Conservation (phyloP, 345 rosid species). For the Moringa oleifera region DNA sequence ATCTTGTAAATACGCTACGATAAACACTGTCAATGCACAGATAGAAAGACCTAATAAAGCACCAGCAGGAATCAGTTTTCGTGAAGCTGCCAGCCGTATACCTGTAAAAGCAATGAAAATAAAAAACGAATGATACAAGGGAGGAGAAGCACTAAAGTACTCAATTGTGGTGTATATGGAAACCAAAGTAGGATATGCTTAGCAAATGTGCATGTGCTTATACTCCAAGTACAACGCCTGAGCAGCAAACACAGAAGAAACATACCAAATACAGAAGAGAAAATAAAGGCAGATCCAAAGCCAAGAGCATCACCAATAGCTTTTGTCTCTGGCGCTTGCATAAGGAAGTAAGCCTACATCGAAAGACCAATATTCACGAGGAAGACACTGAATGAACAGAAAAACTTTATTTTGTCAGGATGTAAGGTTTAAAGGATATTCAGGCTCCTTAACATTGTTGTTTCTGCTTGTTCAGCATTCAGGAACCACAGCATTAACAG, state of each 20-base stretch:
- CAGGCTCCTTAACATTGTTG: no score
- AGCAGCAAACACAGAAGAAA: background rate
- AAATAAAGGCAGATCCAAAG: slow-evolving; percentile 73
- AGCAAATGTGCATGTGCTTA: slow-evolving; percentile 1
- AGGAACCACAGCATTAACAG: no score
- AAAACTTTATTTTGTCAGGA: no score
- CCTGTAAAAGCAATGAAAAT: slow-evolving; percentile 36
- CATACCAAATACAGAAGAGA: slow-evolving; percentile 68
- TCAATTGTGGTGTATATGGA: background rate
- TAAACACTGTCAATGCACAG: slow-evolving; percentile 48
- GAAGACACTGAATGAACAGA: no score
- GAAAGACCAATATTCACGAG: background rate
- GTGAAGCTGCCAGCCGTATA: slow-evolving; percentile 61
- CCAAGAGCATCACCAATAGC: slow-evolving; percentile 71
- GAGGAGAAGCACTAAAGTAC: background rate
- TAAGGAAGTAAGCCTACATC: slow-evolving; percentile 55
- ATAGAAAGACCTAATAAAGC: slow-evolving; percentile 60
- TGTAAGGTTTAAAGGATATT: no score
- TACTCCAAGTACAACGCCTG: background rate
- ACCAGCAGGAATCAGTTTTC: slow-evolving; percentile 62
- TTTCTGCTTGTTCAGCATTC: no score
- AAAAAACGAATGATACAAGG: background rate
- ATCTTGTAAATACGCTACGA: slow-evolving; percentile 48
- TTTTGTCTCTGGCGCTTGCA: slow-evolving; percentile 63
- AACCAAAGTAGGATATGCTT: slow-evolving; percentile 8